phyloP scores from a whole-genome alignment of 2,329 filamentous ascomycete species.

The Rhinocladiella mackenziei region DNA sequence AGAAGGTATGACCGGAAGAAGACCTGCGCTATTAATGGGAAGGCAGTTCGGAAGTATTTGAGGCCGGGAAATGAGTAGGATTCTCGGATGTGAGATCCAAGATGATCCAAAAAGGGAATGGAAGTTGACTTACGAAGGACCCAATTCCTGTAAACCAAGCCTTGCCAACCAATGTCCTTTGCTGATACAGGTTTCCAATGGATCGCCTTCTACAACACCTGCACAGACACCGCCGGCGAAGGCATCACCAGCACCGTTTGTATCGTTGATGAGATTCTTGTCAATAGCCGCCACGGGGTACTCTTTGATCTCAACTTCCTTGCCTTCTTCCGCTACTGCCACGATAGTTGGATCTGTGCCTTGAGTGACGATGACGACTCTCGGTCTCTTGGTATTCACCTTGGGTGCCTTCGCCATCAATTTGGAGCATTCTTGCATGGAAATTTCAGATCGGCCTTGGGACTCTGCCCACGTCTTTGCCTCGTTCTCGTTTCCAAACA shows the following conservation, averaged over 20 bases:
- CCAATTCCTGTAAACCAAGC: conserved; percentile 89
- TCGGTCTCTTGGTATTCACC: conserved; percentile 71
- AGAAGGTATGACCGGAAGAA: too few species aligned
- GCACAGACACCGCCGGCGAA: conserved; percentile 94
- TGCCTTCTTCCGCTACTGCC: conserved; percentile 65
- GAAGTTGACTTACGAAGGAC: conserved; percentile 70
- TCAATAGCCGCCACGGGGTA: conserved; percentile 78
- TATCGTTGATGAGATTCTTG: conserved; percentile 80
- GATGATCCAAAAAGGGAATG: conserved; percentile 5
- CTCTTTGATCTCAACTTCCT: conserved; percentile 63
- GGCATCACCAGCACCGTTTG: conserved; percentile 93
- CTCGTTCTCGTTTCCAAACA: conserved; percentile 97
- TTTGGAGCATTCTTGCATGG: conserved; percentile 66
- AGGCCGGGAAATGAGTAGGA: too few species aligned
- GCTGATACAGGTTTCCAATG: conserved; percentile 73
- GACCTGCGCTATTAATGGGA: not conserved
- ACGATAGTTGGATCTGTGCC: conserved; percentile 88
- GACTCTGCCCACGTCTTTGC: conserved; percentile 80
- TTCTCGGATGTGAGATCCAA: not conserved
- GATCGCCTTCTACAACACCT: conserved; percentile 79
- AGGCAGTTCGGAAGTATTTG: too few species aligned
- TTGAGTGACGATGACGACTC: conserved; percentile 89
- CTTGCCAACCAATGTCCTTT: conserved; percentile 96
- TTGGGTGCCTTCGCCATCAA: conserved; percentile 78
- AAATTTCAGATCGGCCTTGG: conserved; percentile 66